Base-by-base conservation (phyloP, 148 eudicot genomes). In the Rhododendron molle region DNA sequence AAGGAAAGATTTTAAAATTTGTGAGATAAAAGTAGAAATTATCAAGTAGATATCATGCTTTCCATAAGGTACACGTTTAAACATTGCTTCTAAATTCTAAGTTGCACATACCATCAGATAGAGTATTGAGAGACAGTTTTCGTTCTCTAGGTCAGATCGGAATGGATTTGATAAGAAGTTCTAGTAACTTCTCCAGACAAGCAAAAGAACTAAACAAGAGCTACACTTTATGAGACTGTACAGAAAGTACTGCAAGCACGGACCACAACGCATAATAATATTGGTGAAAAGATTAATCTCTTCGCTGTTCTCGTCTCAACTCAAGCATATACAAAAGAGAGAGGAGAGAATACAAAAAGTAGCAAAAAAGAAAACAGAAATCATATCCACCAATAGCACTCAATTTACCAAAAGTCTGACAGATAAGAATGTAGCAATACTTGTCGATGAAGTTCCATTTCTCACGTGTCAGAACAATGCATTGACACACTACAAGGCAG, bases 401-500 rank as follows among this genome's bases (percentile, higher is more conserved):
- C 74, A 69, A 60, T 82, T 82, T 62, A 36, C 65, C 49, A 49
- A 62, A 82, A 54, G 65, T 82, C 46, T 65, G 73, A 43, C 40
- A 67, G 76, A 43, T 43, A 60, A 44, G 36, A 82, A 62, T 15
- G 28, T 14, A 26, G 50, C 54, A 82, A 79, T 30, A 79, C 32
- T 26, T 28, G 28, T 79, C 4, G 6, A 79, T 34, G 56, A 50
- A 79, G 62, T 79, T 78, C 38, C 62, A 50, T 79, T 79, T 79
- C 82, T 79, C 82, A 79, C 82, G 52, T 47, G 26, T 67, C 71
- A 30, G 56, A 46, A 83, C 54, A 23, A 28, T 83, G 58, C 38
- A 44, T 69, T 69, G 85, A 67, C 76, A 82, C 18, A 38, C 50
- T 65, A 65, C 15, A 83, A 69, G 67, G 50, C 54, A 7, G 49